Base-by-base conservation (phyloP, 768 basidiomycete genomes). In the Cystofilobasidium ferigula region DNA sequence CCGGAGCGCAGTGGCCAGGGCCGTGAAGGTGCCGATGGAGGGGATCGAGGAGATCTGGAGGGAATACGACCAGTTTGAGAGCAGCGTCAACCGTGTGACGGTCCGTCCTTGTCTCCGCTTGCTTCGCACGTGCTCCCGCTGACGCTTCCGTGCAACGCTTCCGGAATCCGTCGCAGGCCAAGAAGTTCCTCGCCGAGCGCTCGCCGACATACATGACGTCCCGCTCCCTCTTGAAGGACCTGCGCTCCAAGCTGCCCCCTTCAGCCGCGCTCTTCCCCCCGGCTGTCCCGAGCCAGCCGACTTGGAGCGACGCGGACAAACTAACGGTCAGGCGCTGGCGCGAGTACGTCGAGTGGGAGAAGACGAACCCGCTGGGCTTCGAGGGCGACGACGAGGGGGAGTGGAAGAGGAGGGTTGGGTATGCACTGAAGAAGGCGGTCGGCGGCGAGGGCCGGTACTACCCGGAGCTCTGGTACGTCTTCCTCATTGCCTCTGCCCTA, bases 401-500 rank as follows among this genome's bases (percentile, higher is more conserved):
- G 57, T 10, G 22, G 47, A 24, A 13, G 47, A 80, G 79, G 7
- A 81, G 95, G 30, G 80, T 98, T 14, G 84, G 85, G 71, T 84
- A 85, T 53, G 88, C 89, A 24, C 90, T 95, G 74, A 82, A 86
- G 69, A 91, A 94, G 76, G 92, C 91, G 13, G 79, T 95, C 57
- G 83, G 88, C 63, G 89, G 97, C 89, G 83, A 88, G 65, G 89
- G 97, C 89, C 81, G 94, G 48, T 98, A 88, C 77, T 95, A 87
- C 75, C 85, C 88, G 4, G 95, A 99, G 76, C 85, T 97, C 63
- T 97, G 94, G 95, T 40, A 30, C 45, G 57, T 30, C 56, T 35
- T 12, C 32, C 22, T 28, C 45, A 38, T 30, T 32, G 13, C 53
- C 22, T 0, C 47, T 26, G 34, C 20, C 30, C 22, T 3, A 6